Evolutionary conservation across 352 stramenopile genomes (phyloP), one percentile per base, ranked within the genome.

Genomic region (Globisporangium radiosum): DNA sequence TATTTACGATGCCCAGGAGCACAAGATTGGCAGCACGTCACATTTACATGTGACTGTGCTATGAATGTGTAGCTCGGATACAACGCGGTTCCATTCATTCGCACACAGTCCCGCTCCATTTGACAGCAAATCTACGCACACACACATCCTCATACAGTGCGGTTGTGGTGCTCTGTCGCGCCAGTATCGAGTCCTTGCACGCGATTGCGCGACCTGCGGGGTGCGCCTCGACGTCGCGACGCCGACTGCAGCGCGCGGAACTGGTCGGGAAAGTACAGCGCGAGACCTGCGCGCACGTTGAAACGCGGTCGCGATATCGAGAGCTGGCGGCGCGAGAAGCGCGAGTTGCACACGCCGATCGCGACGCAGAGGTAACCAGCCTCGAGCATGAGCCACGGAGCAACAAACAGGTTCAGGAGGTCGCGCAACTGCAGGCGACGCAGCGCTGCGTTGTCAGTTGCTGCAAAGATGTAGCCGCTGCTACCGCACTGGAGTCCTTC

Each of bases 221-320:
- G 6, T 49, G 13, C 6, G 5, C 14, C 13, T 9, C 25, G 25
- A 3, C 45, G 45, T 10, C n/a, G 45, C 45, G 45, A 49, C 45
- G 14, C 45, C 10, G 45, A 11, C 10, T 11, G 6, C 4, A 49
- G 45, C 14, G 45, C 8, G 19, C 56, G 47, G 49, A 66, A 59
- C 19, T 62, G 49, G 37, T 58, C 48, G 4, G 72, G 74, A 43
- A 79, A 88, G 47, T 84, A 74, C 50, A 65, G 49, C 25, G 73
- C 69, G 4, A 89, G 65, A 14, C 69, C 76, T 4, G 75, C 79
- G 38, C 79, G 79, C 5, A 89, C 61, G 57, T 90, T 87, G 52
- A 85, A 78, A 1, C 58, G 71, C 37, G 80, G 72, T 2, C 76
- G 70, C 5, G 80, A 88, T 56, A 88, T 65, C 47, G 80, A 90